Percentiles rank a stretch among this genome's conserved stretches.
phyloP scores from a whole-genome alignment of 805 yeast species.

The Lachancea sp. region DNA sequence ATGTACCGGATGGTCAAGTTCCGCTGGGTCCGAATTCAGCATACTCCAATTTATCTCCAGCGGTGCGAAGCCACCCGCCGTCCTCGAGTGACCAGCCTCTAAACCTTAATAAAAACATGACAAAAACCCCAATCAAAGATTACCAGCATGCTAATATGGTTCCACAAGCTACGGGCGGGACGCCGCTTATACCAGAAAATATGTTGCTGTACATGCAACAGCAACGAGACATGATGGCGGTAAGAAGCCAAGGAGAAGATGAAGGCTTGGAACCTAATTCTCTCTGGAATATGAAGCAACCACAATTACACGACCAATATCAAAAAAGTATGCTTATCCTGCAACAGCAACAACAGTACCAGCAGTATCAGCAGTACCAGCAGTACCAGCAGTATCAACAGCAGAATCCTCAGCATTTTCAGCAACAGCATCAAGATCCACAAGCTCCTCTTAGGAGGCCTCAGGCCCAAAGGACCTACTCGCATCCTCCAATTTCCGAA shows the following conservation, averaged over 20 bases:
- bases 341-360: conserved; percentile 9
- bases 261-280: neutral
- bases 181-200: conserved; percentile 1
- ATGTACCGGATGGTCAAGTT: neutral
- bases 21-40: conserved; percentile 1
- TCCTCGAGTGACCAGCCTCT: neutral
- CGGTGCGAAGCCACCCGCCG: neutral
- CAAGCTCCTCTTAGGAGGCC: neutral
- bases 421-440: conserved; percentile 8
- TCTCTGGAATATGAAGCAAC: conserved; percentile 4
- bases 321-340: conserved; percentile 1
- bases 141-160: conserved; percentile 1
- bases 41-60: conserved; percentile 4
- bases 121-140: neutral
- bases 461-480: neutral
- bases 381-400: conserved; percentile 16
- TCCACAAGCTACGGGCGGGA: neutral
- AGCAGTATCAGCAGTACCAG: conserved; percentile 13
- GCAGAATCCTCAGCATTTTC: conserved; percentile 12
- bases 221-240: conserved; percentile 4
- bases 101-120: neutral
- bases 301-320: conserved; percentile 5
- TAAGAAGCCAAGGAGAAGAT: conserved; percentile 2
- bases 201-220: conserved; percentile 5
- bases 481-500: neutral